Base-by-base conservation (phyloP, 2,329 filamentous ascomycete species). In the Albophoma yamanashiensis region DNA sequence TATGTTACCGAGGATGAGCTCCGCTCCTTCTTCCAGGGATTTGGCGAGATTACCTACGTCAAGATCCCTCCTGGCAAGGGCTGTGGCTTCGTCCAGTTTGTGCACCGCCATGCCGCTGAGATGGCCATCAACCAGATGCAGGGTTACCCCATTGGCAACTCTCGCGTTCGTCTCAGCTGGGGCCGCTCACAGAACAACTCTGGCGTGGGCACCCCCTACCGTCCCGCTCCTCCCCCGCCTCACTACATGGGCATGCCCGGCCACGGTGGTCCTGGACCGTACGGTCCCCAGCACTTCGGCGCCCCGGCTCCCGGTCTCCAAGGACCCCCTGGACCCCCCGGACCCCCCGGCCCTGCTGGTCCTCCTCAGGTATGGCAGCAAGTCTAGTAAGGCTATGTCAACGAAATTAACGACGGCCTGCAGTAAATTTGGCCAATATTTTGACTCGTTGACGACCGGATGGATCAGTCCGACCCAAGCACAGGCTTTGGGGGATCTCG, bases 121-220 rank as follows among this genome's bases (percentile, higher is more conserved):
- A 99, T 99, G 94, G 94, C 94, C 67, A 99, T 99, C 84, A 99
- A 99, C 79, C 94, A 99, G 79, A 99, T 99, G 94, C 94, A 99
- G 78, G 94, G 94, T 63, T 99, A 99, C 74, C 94, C 94, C 31
- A 99, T 99, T 70, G 94, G 94, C 60, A 99, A 99, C 82, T 97
- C 93, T 55, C 92, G 94, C 66, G 94, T 99, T 62, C 92, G 94
- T 70, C 84, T 99, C 67, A 96, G 91, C 74, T 99, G 94, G 94
- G 94, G 94, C 64, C 90, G 94, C 65, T 95, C 90, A 59, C 94
- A 99, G 82, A 99, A 97, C 86, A 99, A 99, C 82, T 97, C 93
- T 63, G 94, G 94, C 61, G 94, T 96, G 62, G 94, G 94, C 66
- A 97, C 94, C 67, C 94, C 94, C 61, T 97, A 99, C 79, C 89